Conservation (phyloP, 192 early-diverging fungal species). For the Linnemannia zychae region DNA sequence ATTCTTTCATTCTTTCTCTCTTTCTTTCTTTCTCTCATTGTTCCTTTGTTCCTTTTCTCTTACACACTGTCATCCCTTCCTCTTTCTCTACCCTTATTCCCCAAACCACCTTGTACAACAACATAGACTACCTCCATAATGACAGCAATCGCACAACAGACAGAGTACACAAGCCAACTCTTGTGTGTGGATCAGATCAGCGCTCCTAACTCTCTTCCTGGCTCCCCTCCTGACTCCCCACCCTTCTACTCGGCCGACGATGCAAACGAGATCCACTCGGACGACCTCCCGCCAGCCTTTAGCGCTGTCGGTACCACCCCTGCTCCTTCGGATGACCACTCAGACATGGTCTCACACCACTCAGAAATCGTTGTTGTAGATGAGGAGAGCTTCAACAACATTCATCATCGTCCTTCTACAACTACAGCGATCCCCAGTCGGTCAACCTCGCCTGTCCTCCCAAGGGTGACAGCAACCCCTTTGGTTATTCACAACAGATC, state of each 20-base stretch:
- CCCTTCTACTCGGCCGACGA: neutral
- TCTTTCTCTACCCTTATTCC: too few relatives aligned
- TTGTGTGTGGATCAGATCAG: neutral
- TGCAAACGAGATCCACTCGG: neutral
- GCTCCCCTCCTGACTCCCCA: constrained; percentile 11
- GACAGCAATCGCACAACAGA: constrained; percentile 13
- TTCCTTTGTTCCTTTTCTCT: neutral
- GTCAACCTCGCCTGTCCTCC: constrained; percentile 11
- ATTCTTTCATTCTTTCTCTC: neutral
- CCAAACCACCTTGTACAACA: constrained; percentile 5
- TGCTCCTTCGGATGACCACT: constrained; percentile 13
- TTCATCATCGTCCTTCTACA: neutral
- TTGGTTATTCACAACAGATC: constrained; percentile 2
- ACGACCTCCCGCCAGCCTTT: neutral
- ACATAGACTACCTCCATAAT: neutral
- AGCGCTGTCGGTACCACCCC: constrained; percentile 11
- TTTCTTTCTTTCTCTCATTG: neutral
- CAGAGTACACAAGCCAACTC: neutral
- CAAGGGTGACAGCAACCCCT: constrained; percentile 5
- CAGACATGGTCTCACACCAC: constrained; percentile 15
- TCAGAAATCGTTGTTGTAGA: constrained; percentile 23
- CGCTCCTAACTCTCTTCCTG: neutral
- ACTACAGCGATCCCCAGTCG: neutral
- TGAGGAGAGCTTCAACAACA: constrained; percentile 19
- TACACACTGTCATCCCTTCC: neutral